Evolutionary conservation across 441 rosid genomes (phyloP).

Genomic region (Pelargonium fulgidum): DNA sequence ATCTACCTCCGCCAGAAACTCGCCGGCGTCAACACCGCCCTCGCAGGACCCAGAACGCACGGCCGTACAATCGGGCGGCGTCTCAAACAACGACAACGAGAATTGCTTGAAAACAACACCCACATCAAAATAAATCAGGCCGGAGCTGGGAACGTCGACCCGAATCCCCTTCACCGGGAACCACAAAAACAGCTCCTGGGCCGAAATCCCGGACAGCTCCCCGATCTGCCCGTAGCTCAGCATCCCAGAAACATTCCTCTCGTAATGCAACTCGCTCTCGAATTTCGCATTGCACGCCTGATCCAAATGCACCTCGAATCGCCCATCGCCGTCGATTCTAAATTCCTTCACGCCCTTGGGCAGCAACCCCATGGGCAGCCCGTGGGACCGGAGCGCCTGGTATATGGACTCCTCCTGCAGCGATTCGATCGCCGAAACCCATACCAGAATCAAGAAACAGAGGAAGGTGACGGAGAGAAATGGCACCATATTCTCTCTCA

Average conservation of each 20-base stretch:
- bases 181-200: slow-evolving; percentile 84
- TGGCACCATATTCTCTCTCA: not conserved
- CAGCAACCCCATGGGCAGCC: slow-evolving; percentile 74
- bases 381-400: slow-evolving; percentile 48
- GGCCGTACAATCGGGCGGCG: slow-evolving; percentile 65
- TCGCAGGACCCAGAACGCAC: slow-evolving; percentile 9
- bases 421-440: not conserved
- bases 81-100: slow-evolving; percentile 73
- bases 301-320: slow-evolving; percentile 58
- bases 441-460: not conserved
- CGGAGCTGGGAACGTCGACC: slow-evolving; percentile 84
- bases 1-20: slow-evolving; percentile 15
- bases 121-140: slow-evolving; percentile 82
- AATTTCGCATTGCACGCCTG: slow-evolving; percentile 83
- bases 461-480: not conserved
- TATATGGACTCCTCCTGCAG: slow-evolving; percentile 39
- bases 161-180: slow-evolving; percentile 75
- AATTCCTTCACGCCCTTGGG: slow-evolving; percentile 70
- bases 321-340: slow-evolving; percentile 42
- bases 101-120: slow-evolving; percentile 80
- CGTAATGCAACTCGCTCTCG: slow-evolving; percentile 78
- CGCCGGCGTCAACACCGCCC: slow-evolving; percentile 23
- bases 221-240: slow-evolving; percentile 49
- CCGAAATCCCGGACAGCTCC: slow-evolving; percentile 55
- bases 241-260: slow-evolving; percentile 60